These are phyloP conservation scores for Rhododendron griersonianum DNA, from an alignment of 148 eudicot genomes.

Conservation along the genomic window DNA sequence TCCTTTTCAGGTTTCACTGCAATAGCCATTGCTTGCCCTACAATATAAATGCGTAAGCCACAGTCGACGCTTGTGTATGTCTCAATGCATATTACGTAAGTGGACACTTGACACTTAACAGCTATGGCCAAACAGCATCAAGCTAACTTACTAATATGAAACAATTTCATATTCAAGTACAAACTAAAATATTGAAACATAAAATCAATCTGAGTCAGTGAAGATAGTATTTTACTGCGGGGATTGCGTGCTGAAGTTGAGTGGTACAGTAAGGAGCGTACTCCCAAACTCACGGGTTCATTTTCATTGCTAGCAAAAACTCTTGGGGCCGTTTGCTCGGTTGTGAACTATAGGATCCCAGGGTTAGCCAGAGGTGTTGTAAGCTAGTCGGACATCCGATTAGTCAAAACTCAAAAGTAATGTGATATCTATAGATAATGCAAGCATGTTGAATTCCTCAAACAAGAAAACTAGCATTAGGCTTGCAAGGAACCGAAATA, in stretches of 20 bases:
- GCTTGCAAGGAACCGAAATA: background rate
- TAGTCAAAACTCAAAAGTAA: background rate
- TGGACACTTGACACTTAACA: background rate
- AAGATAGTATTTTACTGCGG: background rate
- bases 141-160: background rate
- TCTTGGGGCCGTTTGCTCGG: background rate
- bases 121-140: background rate
- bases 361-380: background rate
- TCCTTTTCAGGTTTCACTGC: conserved; percentile 64
- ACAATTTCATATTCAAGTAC: background rate
- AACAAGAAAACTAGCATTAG: conserved; percentile 2
- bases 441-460: background rate
- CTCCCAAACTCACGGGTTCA: background rate
- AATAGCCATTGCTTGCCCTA: conserved; percentile 66
- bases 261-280: background rate
- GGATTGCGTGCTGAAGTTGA: background rate
- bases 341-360: background rate
- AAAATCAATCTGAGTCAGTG: background rate
- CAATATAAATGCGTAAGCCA: conserved; percentile 12
- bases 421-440: background rate
- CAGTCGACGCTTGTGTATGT: background rate
- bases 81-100: background rate
- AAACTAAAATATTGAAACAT: background rate
- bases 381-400: background rate
- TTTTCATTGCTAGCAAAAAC: background rate